Conservation (phyloP, 139 green algal genomes). For the Closterium sp. region DNA sequence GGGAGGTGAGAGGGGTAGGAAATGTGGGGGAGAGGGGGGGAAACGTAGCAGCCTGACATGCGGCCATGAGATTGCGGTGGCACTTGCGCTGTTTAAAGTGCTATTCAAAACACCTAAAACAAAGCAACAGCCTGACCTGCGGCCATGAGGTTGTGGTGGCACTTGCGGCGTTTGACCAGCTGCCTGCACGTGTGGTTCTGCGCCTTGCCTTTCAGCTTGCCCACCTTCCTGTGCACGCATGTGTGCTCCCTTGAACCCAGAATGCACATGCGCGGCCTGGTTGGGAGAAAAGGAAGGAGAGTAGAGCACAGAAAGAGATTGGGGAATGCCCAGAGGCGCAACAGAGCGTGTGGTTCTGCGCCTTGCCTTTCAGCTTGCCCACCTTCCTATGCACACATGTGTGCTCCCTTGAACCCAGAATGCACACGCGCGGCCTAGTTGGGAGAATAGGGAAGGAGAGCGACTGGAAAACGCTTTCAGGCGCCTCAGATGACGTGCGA, state of each 20-base stretch:
- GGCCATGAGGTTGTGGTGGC: neutral
- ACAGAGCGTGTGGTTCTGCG: constrained; percentile 75
- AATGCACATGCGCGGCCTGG: constrained; percentile 66
- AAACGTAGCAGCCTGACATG: too few relatives aligned
- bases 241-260: constrained; percentile 84
- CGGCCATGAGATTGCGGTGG: too few relatives aligned
- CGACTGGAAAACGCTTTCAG: neutral
- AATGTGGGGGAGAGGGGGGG: too few relatives aligned
- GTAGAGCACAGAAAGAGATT: too few relatives aligned
- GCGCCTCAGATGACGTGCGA: too few relatives aligned
- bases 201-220: constrained; percentile 45
- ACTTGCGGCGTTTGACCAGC: constrained; percentile 28
- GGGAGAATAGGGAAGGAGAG: neutral
- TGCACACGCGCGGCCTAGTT: neutral
- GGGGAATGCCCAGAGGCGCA: neutral
- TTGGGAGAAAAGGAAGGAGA: too few relatives aligned
- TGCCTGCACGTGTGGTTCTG: constrained; percentile 77
- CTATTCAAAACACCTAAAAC: too few relatives aligned
- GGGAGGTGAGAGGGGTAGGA: too few relatives aligned
- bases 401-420: neutral
- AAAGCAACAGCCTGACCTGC: too few relatives aligned
- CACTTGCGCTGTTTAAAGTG: too few relatives aligned
- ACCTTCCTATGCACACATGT: constrained; percentile 60
- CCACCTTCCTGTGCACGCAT: constrained; percentile 70
- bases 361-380: constrained; percentile 43